Base-by-base conservation (phyloP, 2,329 filamentous ascomycete genomes). In the Colletotrichum spinosum region DNA sequence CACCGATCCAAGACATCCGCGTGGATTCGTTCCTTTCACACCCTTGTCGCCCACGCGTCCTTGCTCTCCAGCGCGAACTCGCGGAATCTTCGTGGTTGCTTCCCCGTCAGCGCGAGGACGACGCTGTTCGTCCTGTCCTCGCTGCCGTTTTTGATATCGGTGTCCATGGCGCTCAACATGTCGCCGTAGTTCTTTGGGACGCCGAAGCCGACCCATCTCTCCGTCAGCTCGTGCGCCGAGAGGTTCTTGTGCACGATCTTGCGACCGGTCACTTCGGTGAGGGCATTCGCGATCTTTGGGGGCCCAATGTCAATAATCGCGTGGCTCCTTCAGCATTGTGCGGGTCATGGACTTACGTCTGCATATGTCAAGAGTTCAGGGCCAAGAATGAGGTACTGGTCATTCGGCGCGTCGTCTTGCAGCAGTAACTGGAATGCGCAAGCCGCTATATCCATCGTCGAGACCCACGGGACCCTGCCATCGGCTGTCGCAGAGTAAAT, bases 391-490 rank as follows among this genome's bases (percentile, higher is more conserved):
- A 77, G 10, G 58, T 74, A 76, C 38, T 84, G 80, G 0, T 72
- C 77, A 63, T 84, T 82, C 12, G 79, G 78, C 4, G 79, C 67
- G 10, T 77, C 71, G 34, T 73, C 60, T 15, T 77, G 74, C 8
- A 76, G 80, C 46, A 85, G 71, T 1, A 78, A 75, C 46, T 74
- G 69, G 60, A 77, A 76, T 1, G 79, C 82, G 2, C 83, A 78
- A 4, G 76, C 77, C 0, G 82, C 82, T 55, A 86, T 82, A 60
- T 85, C 83, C 35, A 78, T 71, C 6, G 78, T 77, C 12, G 78
- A 78, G 6, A 86, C 74, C 71, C 81, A 84, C 0, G 81, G 80
- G n/a, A 84, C 73, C 66, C 75, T 78, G 25, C 82, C 83, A 8
- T 77, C 66, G 2, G 75, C 78, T 1, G 78, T 76, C 0, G 82